Percentiles rank a stretch among this genome's conserved stretches.
These are phyloP conservation scores for Stachybotrys chlorohalonatus DNA, from an alignment of 2,329 filamentous ascomycete genomes.

Conservation along the genomic window DNA sequence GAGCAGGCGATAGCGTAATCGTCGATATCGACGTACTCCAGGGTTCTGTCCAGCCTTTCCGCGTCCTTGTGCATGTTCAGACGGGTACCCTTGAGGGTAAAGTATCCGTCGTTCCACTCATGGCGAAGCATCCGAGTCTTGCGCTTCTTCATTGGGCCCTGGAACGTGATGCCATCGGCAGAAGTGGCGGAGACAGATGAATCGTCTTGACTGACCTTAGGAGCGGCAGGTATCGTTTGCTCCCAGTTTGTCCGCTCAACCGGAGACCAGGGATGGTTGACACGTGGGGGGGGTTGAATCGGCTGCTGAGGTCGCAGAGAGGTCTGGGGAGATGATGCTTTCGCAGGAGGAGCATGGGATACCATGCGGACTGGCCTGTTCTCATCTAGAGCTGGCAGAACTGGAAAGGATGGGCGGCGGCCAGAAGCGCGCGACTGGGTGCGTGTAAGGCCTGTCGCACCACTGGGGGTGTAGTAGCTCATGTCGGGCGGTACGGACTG, in stretches of 20 bases:
- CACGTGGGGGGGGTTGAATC: conserved; percentile 43
- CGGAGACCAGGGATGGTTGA: conserved; percentile 48
- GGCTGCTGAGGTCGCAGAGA: conserved; percentile 21
- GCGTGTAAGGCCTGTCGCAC: conserved; percentile 27
- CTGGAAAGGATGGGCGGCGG: conserved; percentile 58
- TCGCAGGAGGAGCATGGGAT: conserved; percentile 21
- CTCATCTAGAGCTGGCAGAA: conserved; percentile 63
- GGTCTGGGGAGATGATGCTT: conserved; percentile 25
- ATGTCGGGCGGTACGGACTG: conserved; percentile 93
- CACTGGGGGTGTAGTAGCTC: conserved; percentile 54
- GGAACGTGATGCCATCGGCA: conserved; percentile 53
- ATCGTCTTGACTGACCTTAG: conserved; percentile 11
- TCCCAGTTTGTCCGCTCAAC: conserved; percentile 36
- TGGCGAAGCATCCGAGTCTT: conserved; percentile 81
- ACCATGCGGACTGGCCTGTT: conserved; percentile 37
- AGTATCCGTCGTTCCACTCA: conserved; percentile 90
- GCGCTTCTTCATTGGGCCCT: conserved; percentile 91
- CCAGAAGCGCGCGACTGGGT: conserved; percentile 46
- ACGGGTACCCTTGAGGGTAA: conserved; percentile 69
- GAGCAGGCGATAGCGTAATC: conserved; percentile 85
- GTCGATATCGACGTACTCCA: conserved; percentile 79
- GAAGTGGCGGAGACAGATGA: conserved; percentile 19
- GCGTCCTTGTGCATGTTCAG: conserved; percentile 67
- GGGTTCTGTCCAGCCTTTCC: conserved; percentile 41
- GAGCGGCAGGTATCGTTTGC: conserved; percentile 30